Percentiles rank a stretch among this genome's conserved stretches.
These are phyloP conservation scores for Heterobasidion annosum DNA, from an alignment of 1,284 basidiomycete species.

Conservation along the genomic window DNA sequence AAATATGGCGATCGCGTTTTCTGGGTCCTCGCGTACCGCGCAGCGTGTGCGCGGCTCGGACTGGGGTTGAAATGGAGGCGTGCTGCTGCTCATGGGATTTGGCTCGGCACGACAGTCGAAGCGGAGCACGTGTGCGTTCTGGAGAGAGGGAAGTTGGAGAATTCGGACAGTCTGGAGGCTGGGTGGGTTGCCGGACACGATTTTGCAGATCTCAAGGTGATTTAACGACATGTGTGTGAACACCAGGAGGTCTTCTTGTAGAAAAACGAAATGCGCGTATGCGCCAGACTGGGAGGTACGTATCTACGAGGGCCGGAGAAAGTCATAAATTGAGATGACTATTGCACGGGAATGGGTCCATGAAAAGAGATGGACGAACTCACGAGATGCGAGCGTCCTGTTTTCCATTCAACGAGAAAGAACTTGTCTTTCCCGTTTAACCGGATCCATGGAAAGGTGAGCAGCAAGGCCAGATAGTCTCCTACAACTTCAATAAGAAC, in stretches of 20 bases:
- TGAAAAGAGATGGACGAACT: conserved; percentile 9
- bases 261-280: conserved; percentile 31
- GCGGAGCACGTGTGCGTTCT: conserved; percentile 16
- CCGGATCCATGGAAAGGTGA: conserved; percentile 19
- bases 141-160: conserved; percentile 26
- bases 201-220: conserved; percentile 30
- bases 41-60: conserved; percentile 1
- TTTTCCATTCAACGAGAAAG: conserved; percentile 33
- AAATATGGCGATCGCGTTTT: conserved; percentile 31
- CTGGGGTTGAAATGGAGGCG: conserved; percentile 1
- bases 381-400: conserved; percentile 25
- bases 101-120: conserved; percentile 36
- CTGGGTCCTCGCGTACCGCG: conserved; percentile 23
- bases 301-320: conserved; percentile 1
- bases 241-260: conserved; percentile 28
- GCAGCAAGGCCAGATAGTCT: conserved; percentile 33
- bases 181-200: conserved; percentile 12
- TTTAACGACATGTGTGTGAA: conserved; percentile 28
- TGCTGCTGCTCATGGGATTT: conserved; percentile 23
- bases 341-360: neutral
- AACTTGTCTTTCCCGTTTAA: conserved; percentile 22
- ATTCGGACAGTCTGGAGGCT: conserved; percentile 11
- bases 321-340: conserved; percentile 16
- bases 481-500: conserved; percentile 42
- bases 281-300: conserved; percentile 12